phyloP scores from a whole-genome alignment of 805 yeast genomes.

The Wilhelminamyces savonicus region DNA sequence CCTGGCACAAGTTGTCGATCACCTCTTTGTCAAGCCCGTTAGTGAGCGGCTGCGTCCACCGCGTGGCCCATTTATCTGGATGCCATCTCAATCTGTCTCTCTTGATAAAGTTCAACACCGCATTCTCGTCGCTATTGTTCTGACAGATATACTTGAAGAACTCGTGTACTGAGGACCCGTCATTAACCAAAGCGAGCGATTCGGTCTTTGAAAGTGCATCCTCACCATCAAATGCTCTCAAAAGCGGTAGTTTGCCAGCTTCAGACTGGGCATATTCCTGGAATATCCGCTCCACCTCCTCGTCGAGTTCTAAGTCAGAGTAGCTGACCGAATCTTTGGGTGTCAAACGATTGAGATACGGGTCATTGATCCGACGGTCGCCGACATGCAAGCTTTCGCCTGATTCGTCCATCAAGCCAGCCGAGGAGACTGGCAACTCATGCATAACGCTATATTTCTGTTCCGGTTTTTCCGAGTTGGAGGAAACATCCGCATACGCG shows the following conservation, averaged over 20 bases:
- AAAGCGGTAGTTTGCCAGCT: conserved; percentile 7
- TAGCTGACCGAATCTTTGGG: neutral
- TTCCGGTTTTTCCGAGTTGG: neutral
- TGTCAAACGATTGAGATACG: conserved; percentile 11
- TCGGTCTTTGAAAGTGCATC: conserved; percentile 5
- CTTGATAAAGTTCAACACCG: conserved; percentile 19
- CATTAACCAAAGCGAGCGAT: conserved; percentile 12
- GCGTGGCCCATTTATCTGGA: conserved; percentile 53
- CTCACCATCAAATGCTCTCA: conserved; percentile 5
- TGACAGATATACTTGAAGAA: conserved; percentile 20
- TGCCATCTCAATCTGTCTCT: conserved; percentile 62
- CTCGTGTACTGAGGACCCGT: conserved; percentile 13
- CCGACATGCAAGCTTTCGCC: conserved; percentile 27
- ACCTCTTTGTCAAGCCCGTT: conserved; percentile 18
- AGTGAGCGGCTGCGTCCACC: conserved; percentile 8
- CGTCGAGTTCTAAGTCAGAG: neutral
- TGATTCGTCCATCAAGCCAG: conserved; percentile 29
- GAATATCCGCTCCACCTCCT: conserved; percentile 2
- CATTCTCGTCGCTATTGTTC: conserved; percentile 10
- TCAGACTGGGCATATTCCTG: conserved; percentile 8
- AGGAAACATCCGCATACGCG: conserved; percentile 1
- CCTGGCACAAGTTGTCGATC: conserved; percentile 23
- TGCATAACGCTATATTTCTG: conserved; percentile 21
- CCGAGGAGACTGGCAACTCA: conserved; percentile 24
- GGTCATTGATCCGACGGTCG: conserved; percentile 32